Percentiles rank a stretch among this genome's conserved stretches.
Conservation (phyloP, 2,329 filamentous ascomycete genomes). For the Escovopsis sp. region DNA sequence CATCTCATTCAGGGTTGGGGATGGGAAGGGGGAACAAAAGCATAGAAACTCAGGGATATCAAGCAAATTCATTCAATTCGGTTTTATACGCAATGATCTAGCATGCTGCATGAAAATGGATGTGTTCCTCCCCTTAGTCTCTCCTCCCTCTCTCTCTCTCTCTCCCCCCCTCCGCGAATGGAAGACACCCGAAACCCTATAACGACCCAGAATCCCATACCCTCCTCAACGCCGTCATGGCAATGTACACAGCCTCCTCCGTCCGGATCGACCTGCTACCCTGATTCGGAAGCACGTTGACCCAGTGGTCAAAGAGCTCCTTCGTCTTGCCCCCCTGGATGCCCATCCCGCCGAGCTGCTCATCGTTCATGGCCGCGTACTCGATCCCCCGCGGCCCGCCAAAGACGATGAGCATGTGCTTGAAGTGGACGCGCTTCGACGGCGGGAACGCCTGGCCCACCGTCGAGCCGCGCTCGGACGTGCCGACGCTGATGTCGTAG, state of each 20-base stretch:
- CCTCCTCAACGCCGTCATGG: conserved; percentile 51
- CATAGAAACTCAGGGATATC: no score
- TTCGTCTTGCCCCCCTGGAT: conserved; percentile 49
- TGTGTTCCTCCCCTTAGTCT: no score
- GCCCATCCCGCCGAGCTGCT: conserved; percentile 41
- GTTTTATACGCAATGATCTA: no score
- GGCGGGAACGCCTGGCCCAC: conserved; percentile 31
- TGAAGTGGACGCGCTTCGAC: conserved; percentile 34
- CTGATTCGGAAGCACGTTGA: conserved; percentile 67
- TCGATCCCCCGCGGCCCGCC: conserved; percentile 72
- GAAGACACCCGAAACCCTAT: no score
- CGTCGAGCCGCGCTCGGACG: conserved; percentile 58
- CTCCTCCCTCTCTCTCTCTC: no score
- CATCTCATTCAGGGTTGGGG: no score
- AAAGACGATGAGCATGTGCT: conserved; percentile 65
- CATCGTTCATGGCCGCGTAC: conserved; percentile 51
- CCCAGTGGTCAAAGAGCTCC: conserved; percentile 71
- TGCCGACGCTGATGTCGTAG: conserved; percentile 73
- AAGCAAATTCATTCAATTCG: no score
- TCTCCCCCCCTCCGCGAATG: no score
- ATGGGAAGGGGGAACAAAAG: no score
- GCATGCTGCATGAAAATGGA: no score
- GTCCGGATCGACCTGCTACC: conserved; percentile 72
- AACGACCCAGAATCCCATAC: conserved; percentile 27
- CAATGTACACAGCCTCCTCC: conserved; percentile 71